phyloP scores from a whole-genome alignment of 306 rosid genomes.

The Citrullus colocynthis region DNA sequence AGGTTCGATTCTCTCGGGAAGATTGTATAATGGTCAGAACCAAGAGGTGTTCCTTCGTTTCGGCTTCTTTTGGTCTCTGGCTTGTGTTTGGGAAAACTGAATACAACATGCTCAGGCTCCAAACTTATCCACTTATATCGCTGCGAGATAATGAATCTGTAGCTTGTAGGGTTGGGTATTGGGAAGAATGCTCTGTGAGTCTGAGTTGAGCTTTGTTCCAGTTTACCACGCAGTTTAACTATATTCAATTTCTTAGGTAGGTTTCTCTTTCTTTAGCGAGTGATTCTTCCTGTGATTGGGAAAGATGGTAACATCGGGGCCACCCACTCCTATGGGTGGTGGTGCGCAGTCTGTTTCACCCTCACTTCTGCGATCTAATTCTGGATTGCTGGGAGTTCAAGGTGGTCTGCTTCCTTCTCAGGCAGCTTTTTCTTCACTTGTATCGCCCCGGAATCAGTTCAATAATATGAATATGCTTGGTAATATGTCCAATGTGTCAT shows the following conservation, averaged over 20 bases:
- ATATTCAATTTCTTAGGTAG: slow-evolving; percentile 33
- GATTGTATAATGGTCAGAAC: slow-evolving; percentile 43
- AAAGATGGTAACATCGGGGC: slow-evolving; percentile 87
- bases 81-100: slow-evolving; percentile 39
- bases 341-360: slow-evolving; percentile 76
- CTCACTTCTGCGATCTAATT: slow-evolving; percentile 70
- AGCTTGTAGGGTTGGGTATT: slow-evolving; percentile 26
- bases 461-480: slow-evolving; percentile 72
- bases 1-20: slow-evolving; percentile 26
- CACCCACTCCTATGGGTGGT: slow-evolving; percentile 77
- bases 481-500: slow-evolving; percentile 61
- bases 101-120: slow-evolving; percentile 25
- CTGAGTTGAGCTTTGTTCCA: slow-evolving; percentile 31
- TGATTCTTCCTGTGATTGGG: slow-evolving; percentile 17
- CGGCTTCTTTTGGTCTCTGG: slow-evolving; percentile 28
- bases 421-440: slow-evolving; percentile 54
- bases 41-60: slow-evolving; percentile 28
- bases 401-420: slow-evolving; percentile 68
- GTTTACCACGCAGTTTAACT: slow-evolving; percentile 26
- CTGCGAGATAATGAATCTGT: slow-evolving; percentile 33
- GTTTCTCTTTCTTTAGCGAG: slow-evolving; percentile 27
- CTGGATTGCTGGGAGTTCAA: slow-evolving; percentile 82
- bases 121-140: slow-evolving; percentile 33
- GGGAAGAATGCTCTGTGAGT: slow-evolving; percentile 29
- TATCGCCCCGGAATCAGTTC: slow-evolving; percentile 61